Evolutionary conservation across 441 rosid genomes (phyloP), one percentile per base, ranked within the genome.

Genomic region (Pelargonium citronellum): DNA sequence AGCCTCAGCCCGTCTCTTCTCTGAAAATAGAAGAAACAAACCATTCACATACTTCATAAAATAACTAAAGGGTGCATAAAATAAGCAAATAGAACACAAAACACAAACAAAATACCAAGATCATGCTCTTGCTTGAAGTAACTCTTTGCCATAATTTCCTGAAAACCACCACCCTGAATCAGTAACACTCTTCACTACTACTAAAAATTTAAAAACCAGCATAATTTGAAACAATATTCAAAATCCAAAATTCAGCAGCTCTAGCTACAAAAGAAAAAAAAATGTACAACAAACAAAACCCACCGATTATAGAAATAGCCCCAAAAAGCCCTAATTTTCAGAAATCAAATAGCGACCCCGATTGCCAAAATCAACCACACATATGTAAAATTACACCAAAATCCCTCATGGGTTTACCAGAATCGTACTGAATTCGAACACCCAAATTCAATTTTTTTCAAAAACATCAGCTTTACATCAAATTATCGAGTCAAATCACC

Each of bases 81-180:
- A 24, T 60, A 27, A 61, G 44, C 27, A 51, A 19, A 17, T 51
- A 39, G 67, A 62, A 44, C 7, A 19, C 13, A 2, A 44, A 55
- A 43, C 34, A 44, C 4, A 66, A 12, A 62, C 27, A 5, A 43
- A 78, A 65, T 67, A 86, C 93, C 89, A 60, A 86, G 87, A 82
- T 86, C 91, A 71, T 85, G 91, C 82, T 88, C 93, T 75, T 83
- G 90, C 84, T 86, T 88, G 88, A 88, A 86, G 81, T 81, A 83
- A 74, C 88, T 83, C 82, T 77, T 86, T 11, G 88, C 82, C 93
- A 88, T 88, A 76, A 39, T 71, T 74, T 74, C 87, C 78, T 75
- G 71, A 46, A 71, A 69, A 67, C n/a, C 24, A 70, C 20, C 8
- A 73, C 41, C 57, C 66, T 55, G 73, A 72, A 55, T 53, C 60